Evolutionary conservation across 176 grass and related monocot genomes (phyloP).

Genomic region (Musa schizocarpa): DNA sequence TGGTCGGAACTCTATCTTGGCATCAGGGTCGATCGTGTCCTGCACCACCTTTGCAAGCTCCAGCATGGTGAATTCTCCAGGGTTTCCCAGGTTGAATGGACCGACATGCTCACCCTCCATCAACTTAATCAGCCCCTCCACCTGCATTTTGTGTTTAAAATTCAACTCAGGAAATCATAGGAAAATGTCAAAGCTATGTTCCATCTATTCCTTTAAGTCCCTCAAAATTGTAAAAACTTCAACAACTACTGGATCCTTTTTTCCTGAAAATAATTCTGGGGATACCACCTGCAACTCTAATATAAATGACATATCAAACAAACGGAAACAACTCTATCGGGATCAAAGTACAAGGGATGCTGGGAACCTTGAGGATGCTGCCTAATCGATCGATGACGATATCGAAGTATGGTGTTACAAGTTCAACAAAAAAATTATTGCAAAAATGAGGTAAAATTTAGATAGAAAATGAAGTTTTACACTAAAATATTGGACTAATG

Average conservation of each 20-base stretch:
- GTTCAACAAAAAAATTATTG: no score
- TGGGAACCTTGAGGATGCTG: no score
- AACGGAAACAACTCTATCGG: no score
- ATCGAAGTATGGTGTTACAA: no score
- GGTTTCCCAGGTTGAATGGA: conserved; percentile 88
- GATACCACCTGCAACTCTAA: no score
- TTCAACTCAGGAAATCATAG: neutral
- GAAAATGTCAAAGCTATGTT: neutral
- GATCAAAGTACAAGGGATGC: no score
- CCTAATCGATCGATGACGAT: no score
- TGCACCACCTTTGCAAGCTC: conserved; percentile 77
- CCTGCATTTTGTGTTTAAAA: conserved; percentile 25
- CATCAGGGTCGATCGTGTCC: conserved; percentile 60
- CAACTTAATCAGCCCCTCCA: conserved; percentile 65
- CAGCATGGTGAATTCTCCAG: conserved; percentile 93
- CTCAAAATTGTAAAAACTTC: conserved; percentile 1
- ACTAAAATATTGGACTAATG: neutral
- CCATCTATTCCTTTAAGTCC: no score
- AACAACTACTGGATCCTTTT: neutral
- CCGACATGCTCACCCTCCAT: conserved; percentile 86
- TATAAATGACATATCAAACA: no score
- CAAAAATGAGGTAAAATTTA: neutral
- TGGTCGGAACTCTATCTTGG: conserved; percentile 57
- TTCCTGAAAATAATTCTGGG: no score
- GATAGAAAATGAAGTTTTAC: neutral